Percentiles rank a stretch among this genome's conserved stretches.
phyloP scores from a whole-genome alignment of 768 basidiomycete genomes.

The Phlegmacium glaucopus region DNA sequence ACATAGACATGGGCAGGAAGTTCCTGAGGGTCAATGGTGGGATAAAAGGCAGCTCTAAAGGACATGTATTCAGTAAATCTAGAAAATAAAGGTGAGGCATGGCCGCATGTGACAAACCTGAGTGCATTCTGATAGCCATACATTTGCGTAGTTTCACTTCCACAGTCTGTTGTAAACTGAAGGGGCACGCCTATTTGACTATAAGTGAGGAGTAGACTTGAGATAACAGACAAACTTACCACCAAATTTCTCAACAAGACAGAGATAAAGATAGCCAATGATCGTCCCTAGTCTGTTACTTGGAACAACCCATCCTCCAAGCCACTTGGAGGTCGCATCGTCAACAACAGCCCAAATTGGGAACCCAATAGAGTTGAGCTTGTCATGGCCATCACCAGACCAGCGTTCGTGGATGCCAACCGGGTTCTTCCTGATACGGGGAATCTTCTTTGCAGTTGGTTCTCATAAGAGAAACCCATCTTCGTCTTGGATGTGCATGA shows the following conservation, averaged over 20 bases:
- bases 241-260: conserved; percentile 22
- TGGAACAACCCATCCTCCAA: conserved; percentile 35
- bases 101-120: conserved; percentile 18
- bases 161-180: conserved; percentile 32
- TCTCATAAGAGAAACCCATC: conserved; percentile 25
- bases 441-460: conserved; percentile 26
- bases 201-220: background rate
- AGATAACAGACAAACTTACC: conserved; percentile 18
- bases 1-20: conserved; percentile 30
- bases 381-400: conserved; percentile 38
- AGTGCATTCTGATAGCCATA: conserved; percentile 29
- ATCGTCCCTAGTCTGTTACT: conserved; percentile 28
- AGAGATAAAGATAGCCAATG: conserved; percentile 30
- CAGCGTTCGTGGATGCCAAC: conserved; percentile 34
- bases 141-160: conserved; percentile 30
- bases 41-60: conserved; percentile 22
- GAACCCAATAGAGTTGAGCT: conserved; percentile 36
- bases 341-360: conserved; percentile 34
- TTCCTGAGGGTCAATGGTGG: conserved; percentile 16
- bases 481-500: conserved; percentile 27
- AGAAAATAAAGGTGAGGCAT: background rate
- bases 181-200: conserved; percentile 27
- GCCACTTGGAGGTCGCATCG: conserved; percentile 24
- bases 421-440: conserved; percentile 19
- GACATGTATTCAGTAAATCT: background rate